These are phyloP conservation scores for Citrus glauca DNA, from an alignment of 345 rosid species.

Conservation along the genomic window DNA sequence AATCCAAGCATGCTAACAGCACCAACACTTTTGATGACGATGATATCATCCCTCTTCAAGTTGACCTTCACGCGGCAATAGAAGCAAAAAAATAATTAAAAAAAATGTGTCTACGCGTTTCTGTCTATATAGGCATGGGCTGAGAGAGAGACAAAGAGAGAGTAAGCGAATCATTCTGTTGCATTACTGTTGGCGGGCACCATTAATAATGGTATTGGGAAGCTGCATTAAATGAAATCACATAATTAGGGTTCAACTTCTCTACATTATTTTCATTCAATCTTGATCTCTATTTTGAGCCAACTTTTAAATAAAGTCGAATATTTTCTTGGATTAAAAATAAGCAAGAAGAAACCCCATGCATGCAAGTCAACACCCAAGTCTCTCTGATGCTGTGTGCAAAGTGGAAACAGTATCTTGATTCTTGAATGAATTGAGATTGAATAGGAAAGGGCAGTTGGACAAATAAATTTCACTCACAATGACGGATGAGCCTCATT, in stretches of 20 bases:
- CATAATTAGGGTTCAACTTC: not conserved
- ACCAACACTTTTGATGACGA: too few relatives aligned
- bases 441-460: constrained; percentile 37
- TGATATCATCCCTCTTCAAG: too few relatives aligned
- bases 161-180: not conserved
- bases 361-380: not conserved
- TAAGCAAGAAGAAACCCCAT: not conserved
- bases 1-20: too few relatives aligned
- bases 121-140: not conserved
- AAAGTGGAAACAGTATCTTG: not conserved
- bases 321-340: not conserved
- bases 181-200: not conserved
- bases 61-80: not conserved
- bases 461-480: constrained; percentile 47
- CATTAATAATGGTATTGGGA: constrained; percentile 14
- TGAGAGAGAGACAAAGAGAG: not conserved
- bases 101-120: not conserved
- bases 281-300: not conserved
- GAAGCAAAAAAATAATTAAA: not conserved
- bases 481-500: constrained; percentile 55
- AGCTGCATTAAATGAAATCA: constrained; percentile 7
- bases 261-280: not conserved
- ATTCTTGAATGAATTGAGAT: not conserved
- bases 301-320: not conserved
- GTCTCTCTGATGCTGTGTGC: not conserved